Evolutionary conservation across 208 protist genomes (phyloP), one percentile per base, ranked within the genome.

Genomic region (Trypanosoma congolense): DNA sequence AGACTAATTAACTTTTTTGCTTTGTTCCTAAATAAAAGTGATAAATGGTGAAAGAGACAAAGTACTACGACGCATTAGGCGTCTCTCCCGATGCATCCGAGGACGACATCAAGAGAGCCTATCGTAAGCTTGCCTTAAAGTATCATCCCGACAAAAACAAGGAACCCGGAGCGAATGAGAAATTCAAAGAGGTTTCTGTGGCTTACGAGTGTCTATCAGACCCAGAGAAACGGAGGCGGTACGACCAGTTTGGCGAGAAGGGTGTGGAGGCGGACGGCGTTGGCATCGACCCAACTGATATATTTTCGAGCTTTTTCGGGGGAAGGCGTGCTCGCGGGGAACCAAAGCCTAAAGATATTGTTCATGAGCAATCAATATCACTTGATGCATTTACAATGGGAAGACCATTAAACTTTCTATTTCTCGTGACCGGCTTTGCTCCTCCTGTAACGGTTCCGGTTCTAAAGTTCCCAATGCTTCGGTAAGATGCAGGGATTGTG

Each of bases 151-250:
- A 97, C 50, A 96, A 96, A 75, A 92, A 95, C 59, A 90, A 80
- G 45, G 92, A 95, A 12, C 70, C 75, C 16, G 69, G 73, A 36
- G 84, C 84, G 18, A 77, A 90, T 68, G 83, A 96, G 33, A 96
- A 95, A 75, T 96, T 96, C 63, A 96, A 96, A 58, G 82, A 90
- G 73, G 95, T 99, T 49, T 96, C 85, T 26, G 75, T 95, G 24
- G 98, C 98, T 8, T 99, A 99, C 69, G 97, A 99, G 45, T 85
- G 98, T 26, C 86, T 99, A 16, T 92, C 75, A 28, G 96, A 99
- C 59, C 31, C 73, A 12, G 81, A 99, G 60, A 99, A 99, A 80
- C 83, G 97, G 61, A 63, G 77, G 36, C 70, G 90, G 28, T 99
- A 99, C 67, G 98, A 99, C 67, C 68, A 96, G 65, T 98, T 96